These are phyloP conservation scores for Candida arabinofermentans DNA, from an alignment of 805 yeast species.

Conservation along the genomic window DNA sequence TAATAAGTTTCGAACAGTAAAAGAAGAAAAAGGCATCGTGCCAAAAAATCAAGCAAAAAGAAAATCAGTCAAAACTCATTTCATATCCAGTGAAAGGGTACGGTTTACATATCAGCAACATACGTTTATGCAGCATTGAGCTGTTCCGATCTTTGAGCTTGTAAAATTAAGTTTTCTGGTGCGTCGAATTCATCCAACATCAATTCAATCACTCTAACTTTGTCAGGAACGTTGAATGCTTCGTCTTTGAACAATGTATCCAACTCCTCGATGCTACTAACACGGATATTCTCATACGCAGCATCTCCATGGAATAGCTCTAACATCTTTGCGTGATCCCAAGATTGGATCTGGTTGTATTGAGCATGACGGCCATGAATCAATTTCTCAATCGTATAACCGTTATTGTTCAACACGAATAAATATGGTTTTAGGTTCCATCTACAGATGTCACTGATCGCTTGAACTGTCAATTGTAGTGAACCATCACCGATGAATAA, in stretches of 20 bases:
- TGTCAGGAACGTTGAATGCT: slow-evolving; percentile 50
- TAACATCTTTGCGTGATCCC: slow-evolving; percentile 60
- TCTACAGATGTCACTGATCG: slow-evolving; percentile 64
- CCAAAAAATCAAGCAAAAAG: background rate
- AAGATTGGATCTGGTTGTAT: slow-evolving; percentile 64
- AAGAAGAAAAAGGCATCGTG: too few species aligned
- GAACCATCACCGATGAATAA: slow-evolving; percentile 76
- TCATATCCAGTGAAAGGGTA: too few species aligned
- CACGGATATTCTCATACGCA: slow-evolving; percentile 50
- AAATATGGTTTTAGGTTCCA: slow-evolving; percentile 65
- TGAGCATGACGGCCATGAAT: slow-evolving; percentile 64
- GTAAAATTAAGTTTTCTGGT: slow-evolving; percentile 59
- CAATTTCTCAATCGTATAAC: slow-evolving; percentile 72
- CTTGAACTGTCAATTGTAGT: slow-evolving; percentile 69
- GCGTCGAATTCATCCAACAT: slow-evolving; percentile 71
- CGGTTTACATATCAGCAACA: background rate
- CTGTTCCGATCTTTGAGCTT: slow-evolving; percentile 51
- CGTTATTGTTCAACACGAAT: slow-evolving; percentile 66
- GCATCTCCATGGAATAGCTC: slow-evolving; percentile 55
- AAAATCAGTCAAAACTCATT: too few species aligned
- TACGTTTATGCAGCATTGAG: slow-evolving; percentile 23
- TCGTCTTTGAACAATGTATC: slow-evolving; percentile 43
- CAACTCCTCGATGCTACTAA: slow-evolving; percentile 56
- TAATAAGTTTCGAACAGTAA: too few species aligned
- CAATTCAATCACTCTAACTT: slow-evolving; percentile 62